Evolutionary conservation across 2,329 filamentous ascomycete species (phyloP), one percentile per base, ranked within the genome.

Genomic region (Aspergillus sp.): DNA sequence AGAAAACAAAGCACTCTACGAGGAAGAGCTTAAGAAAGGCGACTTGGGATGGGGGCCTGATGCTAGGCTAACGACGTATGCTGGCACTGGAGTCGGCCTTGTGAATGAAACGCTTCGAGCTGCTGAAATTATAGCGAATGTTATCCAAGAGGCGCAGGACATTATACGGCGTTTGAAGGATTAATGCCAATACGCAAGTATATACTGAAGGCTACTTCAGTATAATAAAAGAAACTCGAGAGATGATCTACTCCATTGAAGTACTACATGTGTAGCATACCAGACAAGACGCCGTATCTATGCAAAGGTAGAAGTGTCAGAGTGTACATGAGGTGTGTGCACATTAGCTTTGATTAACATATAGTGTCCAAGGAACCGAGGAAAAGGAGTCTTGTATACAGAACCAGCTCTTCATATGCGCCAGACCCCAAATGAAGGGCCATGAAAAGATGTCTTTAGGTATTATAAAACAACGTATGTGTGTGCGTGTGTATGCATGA

Each of bases 61-160:
- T 9, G 85, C 81, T 4, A 79, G 87, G 61, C 77, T 89, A 77
- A 87, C 85, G 4, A 85, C 85, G 9, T 90, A 88, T 79, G 86
- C 85, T 15, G 87, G 87, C 4, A 84, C 84, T 22, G 87, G 82
- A 0, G 83, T 89, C 15, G 87, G 87, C 0, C 75, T 89, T 63
- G 79, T 89, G 2, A 83, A 74, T 50, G 73, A 81, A 45, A 76
- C 85, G 1, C 79, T 79, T 66, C 70, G 76, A 17, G 86, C 85
- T 3, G 78, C 72, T 13, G 80, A 84, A 9, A 85, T 89, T 68
- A 81, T 86, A 3, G 72, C 73, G 50, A 80, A 84, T 60, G 74
- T 82, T 4, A 76, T 82, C 52, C 72, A 76, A 6, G 79, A 78
- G 34, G 73, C 76, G 17, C 72, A 54, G 51, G 66, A 54, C 43